Conservation (phyloP, 805 yeast species). For the Spathaspora sp. region DNA sequence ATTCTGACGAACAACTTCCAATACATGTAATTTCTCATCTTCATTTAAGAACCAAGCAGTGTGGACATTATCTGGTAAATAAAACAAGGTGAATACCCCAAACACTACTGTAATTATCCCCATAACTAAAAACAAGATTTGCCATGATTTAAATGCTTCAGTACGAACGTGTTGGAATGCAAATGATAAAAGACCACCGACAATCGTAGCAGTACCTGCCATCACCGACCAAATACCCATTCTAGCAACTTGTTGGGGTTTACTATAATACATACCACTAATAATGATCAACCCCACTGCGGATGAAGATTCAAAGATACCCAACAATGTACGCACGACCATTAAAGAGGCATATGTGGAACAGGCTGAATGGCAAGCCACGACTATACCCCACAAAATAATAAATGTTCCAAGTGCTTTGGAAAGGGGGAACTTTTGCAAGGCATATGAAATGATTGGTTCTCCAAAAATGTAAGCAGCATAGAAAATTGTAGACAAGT, state of each 20-base stretch:
- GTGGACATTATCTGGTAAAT: conserved; percentile 49
- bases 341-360: conserved; percentile 49
- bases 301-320: conserved; percentile 52
- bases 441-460: conserved; percentile 35
- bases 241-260: conserved; percentile 47
- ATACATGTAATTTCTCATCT: conserved; percentile 37
- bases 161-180: conserved; percentile 49
- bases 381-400: conserved; percentile 51
- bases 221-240: conserved; percentile 57
- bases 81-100: conserved; percentile 41
- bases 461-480: conserved; percentile 53
- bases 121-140: conserved; percentile 53
- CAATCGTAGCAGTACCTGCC: conserved; percentile 55
- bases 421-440: conserved; percentile 53
- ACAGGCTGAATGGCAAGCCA: conserved; percentile 51
- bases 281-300: conserved; percentile 56
- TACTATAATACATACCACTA: conserved; percentile 61
- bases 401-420: conserved; percentile 47
- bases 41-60: conserved; percentile 33
- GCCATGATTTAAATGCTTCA: conserved; percentile 50
- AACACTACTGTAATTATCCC: conserved; percentile 51
- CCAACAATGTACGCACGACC: conserved; percentile 52
- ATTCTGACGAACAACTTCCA: conserved; percentile 40
- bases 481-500: conserved; percentile 51
- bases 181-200: conserved; percentile 42